Percentiles rank a stretch among this genome's conserved stretches.
Conservation (phyloP, 441 rosid species). For the Rhodomyrtus psidioides region DNA sequence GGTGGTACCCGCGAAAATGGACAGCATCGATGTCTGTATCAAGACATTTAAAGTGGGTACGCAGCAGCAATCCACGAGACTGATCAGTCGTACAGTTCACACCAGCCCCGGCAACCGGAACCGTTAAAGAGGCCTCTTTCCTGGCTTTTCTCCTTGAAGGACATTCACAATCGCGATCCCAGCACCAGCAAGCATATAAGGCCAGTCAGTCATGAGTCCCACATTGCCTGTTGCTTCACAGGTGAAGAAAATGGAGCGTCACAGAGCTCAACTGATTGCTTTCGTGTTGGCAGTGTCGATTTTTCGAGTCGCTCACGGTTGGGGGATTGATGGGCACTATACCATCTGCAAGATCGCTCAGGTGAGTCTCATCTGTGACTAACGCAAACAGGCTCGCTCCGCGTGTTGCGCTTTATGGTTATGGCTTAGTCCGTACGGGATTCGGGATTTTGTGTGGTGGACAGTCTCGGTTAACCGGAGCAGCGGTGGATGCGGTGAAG, state of each 20-base stretch:
- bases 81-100: constrained; percentile 9
- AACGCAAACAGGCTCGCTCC: not conserved
- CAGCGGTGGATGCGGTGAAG: constrained; percentile 38
- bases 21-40: not conserved
- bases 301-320: constrained; percentile 24
- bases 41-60: not conserved
- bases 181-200: not conserved
- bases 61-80: not conserved
- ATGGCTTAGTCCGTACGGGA: not conserved
- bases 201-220: not conserved
- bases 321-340: constrained; percentile 76
- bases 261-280: constrained; percentile 6
- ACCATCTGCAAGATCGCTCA: constrained; percentile 65
- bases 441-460: not conserved
- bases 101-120: not conserved
- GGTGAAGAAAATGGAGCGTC: constrained; percentile 12
- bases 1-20: not conserved
- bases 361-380: constrained; percentile 20
- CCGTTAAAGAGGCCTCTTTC: not conserved
- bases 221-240: not conserved
- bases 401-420: not conserved
- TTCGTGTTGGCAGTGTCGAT: constrained; percentile 13
- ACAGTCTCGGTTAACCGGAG: constrained; percentile 40
- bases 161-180: not conserved
- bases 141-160: not conserved